phyloP scores from a whole-genome alignment of 495 filamentous ascomycete genomes.

The Tricharina praecox region DNA sequence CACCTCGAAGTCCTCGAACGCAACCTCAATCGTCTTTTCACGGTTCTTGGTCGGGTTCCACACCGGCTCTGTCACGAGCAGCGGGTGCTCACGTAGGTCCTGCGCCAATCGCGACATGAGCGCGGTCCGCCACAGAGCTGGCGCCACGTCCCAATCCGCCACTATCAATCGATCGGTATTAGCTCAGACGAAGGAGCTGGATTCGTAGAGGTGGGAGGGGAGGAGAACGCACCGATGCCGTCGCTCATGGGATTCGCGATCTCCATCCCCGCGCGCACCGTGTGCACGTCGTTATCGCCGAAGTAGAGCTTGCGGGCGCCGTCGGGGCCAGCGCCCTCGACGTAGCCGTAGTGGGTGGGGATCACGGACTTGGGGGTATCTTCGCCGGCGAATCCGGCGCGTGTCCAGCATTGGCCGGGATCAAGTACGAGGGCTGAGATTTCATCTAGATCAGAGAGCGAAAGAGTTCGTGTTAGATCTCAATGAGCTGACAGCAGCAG shows the following conservation, averaged over 20 bases:
- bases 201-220: background rate
- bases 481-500: no score
- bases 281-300: slow-evolving; percentile 73
- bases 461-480: no score
- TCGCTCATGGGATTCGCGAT: slow-evolving; percentile 84
- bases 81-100: slow-evolving; percentile 67
- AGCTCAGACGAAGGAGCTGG: no score
- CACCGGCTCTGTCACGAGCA: slow-evolving; percentile 84
- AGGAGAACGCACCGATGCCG: slow-evolving; percentile 35
- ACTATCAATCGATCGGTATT: slow-evolving; percentile 35
- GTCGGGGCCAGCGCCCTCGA: slow-evolving; percentile 38
- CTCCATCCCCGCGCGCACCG: slow-evolving; percentile 55
- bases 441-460: slow-evolving; percentile 46
- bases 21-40: slow-evolving; percentile 83
- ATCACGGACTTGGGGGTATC: slow-evolving; percentile 87
- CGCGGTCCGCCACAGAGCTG: slow-evolving; percentile 75
- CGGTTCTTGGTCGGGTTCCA: slow-evolving; percentile 79
- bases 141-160: slow-evolving; percentile 88
- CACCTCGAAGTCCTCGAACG: slow-evolving; percentile 86
- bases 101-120: slow-evolving; percentile 68
- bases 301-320: slow-evolving; percentile 46
- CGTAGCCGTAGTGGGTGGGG: slow-evolving; percentile 62
- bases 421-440: slow-evolving; percentile 94
- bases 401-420: slow-evolving; percentile 73
- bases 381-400: slow-evolving; percentile 94